These are phyloP conservation scores for Epichloe gansuensis DNA, from an alignment of 2,329 filamentous ascomycete genomes.

Conservation along the genomic window DNA sequence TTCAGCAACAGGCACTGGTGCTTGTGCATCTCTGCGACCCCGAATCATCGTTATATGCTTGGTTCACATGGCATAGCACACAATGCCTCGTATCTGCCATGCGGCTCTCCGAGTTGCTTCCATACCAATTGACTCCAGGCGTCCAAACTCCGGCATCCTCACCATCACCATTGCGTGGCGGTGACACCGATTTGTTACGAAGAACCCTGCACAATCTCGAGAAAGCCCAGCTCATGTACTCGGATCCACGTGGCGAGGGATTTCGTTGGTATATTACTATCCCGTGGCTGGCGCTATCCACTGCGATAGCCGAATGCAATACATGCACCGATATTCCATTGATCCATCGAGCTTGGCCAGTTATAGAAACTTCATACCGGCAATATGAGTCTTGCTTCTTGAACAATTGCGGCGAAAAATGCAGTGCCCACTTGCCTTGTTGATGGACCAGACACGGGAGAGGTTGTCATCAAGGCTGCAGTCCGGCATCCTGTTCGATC, in stretches of 20 bases:
- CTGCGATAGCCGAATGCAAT: slow-evolving; percentile 8
- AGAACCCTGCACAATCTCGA: slow-evolving; percentile 2
- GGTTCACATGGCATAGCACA: slow-evolving; percentile 9
- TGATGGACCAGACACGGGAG: neutral
- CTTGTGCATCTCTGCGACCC: slow-evolving; percentile 9
- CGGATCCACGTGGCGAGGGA: slow-evolving; percentile 7
- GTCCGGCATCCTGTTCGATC: neutral
- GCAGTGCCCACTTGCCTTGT: neutral
- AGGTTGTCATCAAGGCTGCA: neutral
- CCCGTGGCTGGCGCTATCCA: slow-evolving; percentile 7
- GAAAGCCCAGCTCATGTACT: slow-evolving; percentile 5
- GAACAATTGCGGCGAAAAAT: neutral
- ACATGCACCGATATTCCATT: slow-evolving; percentile 4
- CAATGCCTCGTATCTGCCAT: slow-evolving; percentile 8
- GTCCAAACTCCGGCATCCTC: neutral
- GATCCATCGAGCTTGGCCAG: slow-evolving; percentile 6
- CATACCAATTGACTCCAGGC: neutral
- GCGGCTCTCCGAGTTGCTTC: slow-evolving; percentile 2
- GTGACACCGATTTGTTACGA: slow-evolving; percentile 3
- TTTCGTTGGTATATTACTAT: slow-evolving; percentile 8
- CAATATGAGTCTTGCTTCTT: slow-evolving; percentile 1
- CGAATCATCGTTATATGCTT: slow-evolving; percentile 7
- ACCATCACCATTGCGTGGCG: neutral
- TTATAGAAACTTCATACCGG: slow-evolving; percentile 6
- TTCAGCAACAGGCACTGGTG: slow-evolving; percentile 3